Evolutionary conservation across 768 basidiomycete genomes (phyloP), one percentile per base, ranked within the genome.

Genomic region (Pulveroboletus frians): DNA sequence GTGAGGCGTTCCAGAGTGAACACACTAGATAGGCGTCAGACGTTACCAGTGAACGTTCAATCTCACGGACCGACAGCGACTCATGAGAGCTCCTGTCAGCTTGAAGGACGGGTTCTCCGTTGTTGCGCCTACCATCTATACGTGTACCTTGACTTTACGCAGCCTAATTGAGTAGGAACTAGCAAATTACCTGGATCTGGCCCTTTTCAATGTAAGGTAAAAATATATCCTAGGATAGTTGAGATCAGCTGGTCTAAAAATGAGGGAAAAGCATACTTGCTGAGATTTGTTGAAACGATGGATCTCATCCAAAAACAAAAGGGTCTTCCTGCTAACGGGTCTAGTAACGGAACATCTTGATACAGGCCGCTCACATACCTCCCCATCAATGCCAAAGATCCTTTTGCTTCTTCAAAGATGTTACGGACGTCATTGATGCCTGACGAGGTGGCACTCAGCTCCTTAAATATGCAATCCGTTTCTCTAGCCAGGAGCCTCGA

Each of bases 31-130:
- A 60, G 55, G 45, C 51, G 59, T 59, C 37, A 68, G 51, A 43
- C 27, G 9, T 43, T 39, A 18, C 11, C 5, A 5, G 41, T n/a
- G 21, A 35, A 44, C 9, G 36, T 31, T 36, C 39, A 9, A 39
- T 20, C 17, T 30, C 27, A 69, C 78, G 59, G 54, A 85, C 87
- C 87, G 77, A 67, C 88, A 90, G 38, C 88, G 80, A 60, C 84
- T 84, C 27, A 90, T 68, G 26, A 90, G 71, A 10, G 88, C 83
- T 29, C 80, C 75, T 15, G 82, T 87, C 29, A 90, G 65, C 56
- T 85, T 88, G 71, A 93, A 93, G 0, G 87, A 89, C 1, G 90
- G 90, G 53, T 93, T 93, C 66, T 93, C 91, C 1, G 90, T 92
- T 3, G 90, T 93, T 1, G 90, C 88, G 23, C 88, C 88, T 57